Percentiles rank a stretch among this genome's conserved stretches.
Conservation (phyloP, 78 protist genomes). For the Mantamonas sphyraenae region DNA sequence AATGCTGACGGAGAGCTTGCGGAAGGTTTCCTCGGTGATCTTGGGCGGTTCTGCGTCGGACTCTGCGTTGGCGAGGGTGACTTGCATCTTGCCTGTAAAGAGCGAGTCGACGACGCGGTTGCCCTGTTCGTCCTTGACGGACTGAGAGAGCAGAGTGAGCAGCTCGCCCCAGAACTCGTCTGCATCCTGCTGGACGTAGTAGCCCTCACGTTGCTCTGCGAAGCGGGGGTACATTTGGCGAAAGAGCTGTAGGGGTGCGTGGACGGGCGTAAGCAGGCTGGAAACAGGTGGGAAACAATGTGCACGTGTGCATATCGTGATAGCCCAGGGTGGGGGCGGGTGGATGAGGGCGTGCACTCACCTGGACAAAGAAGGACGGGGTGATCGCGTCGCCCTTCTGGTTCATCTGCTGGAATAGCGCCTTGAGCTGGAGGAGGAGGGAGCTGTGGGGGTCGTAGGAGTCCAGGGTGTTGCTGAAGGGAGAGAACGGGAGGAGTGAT, state of each 20-base stretch:
- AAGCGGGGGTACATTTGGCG: too few relatives aligned
- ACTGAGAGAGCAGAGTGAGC: neutral
- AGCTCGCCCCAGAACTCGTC: slow-evolving; percentile 28
- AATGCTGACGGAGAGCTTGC: slow-evolving; percentile 45
- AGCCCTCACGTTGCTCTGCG: neutral
- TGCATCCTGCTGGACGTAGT: slow-evolving; percentile 51
- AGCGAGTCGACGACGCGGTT: neutral
- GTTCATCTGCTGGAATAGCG: neutral
- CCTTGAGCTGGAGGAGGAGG: neutral
- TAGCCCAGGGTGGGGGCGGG: too few relatives aligned
- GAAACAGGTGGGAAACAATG: slow-evolving; percentile 1
- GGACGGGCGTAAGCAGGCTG: slow-evolving; percentile 26
- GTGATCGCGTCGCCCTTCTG: neutral
- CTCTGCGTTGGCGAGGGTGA: neutral
- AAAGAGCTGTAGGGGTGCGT: slow-evolving; percentile 11
- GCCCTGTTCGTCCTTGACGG: slow-evolving; percentile 1
- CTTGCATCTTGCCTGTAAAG: neutral
- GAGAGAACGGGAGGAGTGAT: too few relatives aligned
- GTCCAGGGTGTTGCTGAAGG: too few relatives aligned
- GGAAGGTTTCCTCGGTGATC: neutral
- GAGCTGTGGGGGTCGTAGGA: neutral
- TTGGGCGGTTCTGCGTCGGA: neutral
- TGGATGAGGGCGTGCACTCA: neutral
- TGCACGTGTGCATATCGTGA: neutral
- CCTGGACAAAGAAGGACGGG: neutral